A percentile compares a stretch with the other conserved stretches of the same genome.
These are phyloP conservation scores for Rosa multiflora DNA, from an alignment of 306 rosid species.

Conservation along the genomic window DNA sequence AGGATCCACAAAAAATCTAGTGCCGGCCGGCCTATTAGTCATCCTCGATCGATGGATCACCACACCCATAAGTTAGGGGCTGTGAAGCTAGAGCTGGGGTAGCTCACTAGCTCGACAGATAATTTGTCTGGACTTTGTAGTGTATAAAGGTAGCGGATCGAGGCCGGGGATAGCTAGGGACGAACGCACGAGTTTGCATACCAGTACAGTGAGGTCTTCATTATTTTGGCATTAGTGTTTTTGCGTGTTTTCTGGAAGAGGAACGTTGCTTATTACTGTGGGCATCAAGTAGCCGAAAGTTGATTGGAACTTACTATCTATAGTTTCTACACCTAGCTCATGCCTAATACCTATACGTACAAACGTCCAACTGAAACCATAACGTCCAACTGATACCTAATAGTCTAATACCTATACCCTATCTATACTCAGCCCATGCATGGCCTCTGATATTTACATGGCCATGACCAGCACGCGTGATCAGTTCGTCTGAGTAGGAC, in stretches of 20 bases:
- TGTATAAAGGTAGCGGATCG: not conserved
- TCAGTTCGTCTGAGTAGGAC: not conserved
- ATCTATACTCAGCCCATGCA: not conserved
- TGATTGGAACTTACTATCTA: not conserved
- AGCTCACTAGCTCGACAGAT: not conserved
- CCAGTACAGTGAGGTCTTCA: not conserved
- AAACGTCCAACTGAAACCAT: not conserved
- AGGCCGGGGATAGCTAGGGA: not conserved
- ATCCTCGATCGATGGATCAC: not conserved
- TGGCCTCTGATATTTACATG: not conserved
- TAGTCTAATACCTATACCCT: no score
- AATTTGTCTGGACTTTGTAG: not conserved
- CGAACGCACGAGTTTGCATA: not conserved
- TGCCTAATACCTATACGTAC: not conserved
- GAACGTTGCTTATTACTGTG: not conserved
- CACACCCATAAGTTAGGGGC: not conserved
- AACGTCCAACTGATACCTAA: no score
- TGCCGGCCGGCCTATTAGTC: not conserved
- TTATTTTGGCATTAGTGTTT: not conserved
- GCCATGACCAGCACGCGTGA: slow-evolving; percentile 1
- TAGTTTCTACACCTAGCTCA: not conserved
- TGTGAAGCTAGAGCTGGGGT: not conserved
- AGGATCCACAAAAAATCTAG: not conserved
- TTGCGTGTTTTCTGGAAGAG: not conserved
- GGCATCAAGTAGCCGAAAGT: slow-evolving; percentile 15